Evolutionary conservation across 805 yeast genomes (phyloP).

Genomic region (Blastobotrys mokoenaii): DNA sequence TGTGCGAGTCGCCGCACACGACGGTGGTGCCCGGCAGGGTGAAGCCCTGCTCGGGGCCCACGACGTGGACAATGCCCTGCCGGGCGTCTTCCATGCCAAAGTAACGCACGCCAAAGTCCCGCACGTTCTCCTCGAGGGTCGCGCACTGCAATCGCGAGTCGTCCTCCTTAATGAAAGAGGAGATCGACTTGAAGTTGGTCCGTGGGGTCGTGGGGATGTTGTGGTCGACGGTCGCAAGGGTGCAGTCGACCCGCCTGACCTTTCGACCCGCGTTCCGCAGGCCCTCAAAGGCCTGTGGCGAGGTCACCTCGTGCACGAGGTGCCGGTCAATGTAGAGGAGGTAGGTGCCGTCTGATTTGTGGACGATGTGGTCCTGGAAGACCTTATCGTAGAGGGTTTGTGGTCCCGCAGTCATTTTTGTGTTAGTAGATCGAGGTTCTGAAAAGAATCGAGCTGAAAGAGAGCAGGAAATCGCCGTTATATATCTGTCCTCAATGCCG

Average conservation of each 20-base stretch:
- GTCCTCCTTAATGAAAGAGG: constrained; percentile 75
- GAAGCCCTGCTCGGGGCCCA: constrained; percentile 99
- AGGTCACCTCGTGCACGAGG: constrained; percentile 95
- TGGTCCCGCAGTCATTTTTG: constrained; percentile 34
- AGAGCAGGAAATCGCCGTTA: neutral
- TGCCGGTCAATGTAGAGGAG: constrained; percentile 93
- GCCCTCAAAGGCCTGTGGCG: constrained; percentile 99
- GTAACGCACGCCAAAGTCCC: constrained; percentile 79
- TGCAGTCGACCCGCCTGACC: constrained; percentile 87
- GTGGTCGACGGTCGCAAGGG: constrained; percentile 93
- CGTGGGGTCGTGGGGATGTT: constrained; percentile 95
- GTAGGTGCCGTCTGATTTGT: constrained; percentile 75
- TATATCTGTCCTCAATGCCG: neutral
- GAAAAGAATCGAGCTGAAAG: neutral
- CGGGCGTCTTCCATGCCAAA: constrained; percentile 92
- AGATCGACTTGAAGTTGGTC: constrained; percentile 59
- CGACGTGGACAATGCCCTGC: constrained; percentile 97
- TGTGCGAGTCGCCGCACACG: constrained; percentile 98
- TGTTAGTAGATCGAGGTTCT: neutral
- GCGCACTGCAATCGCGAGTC: constrained; percentile 89
- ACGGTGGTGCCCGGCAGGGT: constrained; percentile 98
- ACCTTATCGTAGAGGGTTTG: constrained; percentile 92
- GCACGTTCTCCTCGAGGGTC: constrained; percentile 88
- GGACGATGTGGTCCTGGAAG: constrained; percentile 89
- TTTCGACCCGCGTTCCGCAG: constrained; percentile 75